Evolutionary conservation across 2,329 filamentous ascomycete genomes (phyloP).

Genomic region (Daldinia sp.): DNA sequence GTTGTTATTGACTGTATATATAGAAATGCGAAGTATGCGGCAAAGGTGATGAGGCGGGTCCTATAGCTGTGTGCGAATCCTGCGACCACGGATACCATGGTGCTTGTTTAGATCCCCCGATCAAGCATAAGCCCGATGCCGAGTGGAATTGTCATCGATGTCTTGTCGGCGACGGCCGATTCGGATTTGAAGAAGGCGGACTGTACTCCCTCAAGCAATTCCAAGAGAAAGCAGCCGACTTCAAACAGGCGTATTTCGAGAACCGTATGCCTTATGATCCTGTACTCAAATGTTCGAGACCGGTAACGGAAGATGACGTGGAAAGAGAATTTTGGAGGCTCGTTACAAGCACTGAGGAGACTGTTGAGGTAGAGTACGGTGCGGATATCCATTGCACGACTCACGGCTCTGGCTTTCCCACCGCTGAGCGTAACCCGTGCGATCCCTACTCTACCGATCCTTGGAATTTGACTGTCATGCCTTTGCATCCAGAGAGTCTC

Average conservation of each 20-base stretch:
- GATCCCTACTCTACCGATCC: slow-evolving; percentile 88
- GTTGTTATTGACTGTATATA: slow-evolving; percentile 34
- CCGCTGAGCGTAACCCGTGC: slow-evolving; percentile 86
- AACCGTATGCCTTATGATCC: slow-evolving; percentile 90
- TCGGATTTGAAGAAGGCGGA: slow-evolving; percentile 96
- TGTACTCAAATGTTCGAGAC: slow-evolving; percentile 78
- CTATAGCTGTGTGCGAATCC: slow-evolving; percentile 84
- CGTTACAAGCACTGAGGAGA: slow-evolving; percentile 92
- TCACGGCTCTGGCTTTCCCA: slow-evolving; percentile 96
- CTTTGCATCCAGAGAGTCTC: slow-evolving; percentile 87
- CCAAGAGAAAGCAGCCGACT: slow-evolving; percentile 93
- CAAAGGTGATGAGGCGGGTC: slow-evolving; percentile 74
- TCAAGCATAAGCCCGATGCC: slow-evolving; percentile 77
- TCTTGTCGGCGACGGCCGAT: slow-evolving; percentile 94
- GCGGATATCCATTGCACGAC: slow-evolving; percentile 98
- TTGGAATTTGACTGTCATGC: slow-evolving; percentile 95
- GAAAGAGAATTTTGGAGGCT: slow-evolving; percentile 97
- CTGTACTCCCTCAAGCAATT: slow-evolving; percentile 96
- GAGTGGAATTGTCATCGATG: slow-evolving; percentile 98
- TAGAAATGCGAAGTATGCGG: slow-evolving; percentile 88
- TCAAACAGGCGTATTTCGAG: slow-evolving; percentile 94
- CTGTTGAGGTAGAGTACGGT: slow-evolving; percentile 96
- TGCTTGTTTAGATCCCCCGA: slow-evolving; percentile 85
- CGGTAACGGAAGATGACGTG: slow-evolving; percentile 92
- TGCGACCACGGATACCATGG: slow-evolving; percentile 91